Evolutionary conservation across 768 basidiomycete genomes (phyloP).

Genomic region (Russula griseocarnosa): DNA sequence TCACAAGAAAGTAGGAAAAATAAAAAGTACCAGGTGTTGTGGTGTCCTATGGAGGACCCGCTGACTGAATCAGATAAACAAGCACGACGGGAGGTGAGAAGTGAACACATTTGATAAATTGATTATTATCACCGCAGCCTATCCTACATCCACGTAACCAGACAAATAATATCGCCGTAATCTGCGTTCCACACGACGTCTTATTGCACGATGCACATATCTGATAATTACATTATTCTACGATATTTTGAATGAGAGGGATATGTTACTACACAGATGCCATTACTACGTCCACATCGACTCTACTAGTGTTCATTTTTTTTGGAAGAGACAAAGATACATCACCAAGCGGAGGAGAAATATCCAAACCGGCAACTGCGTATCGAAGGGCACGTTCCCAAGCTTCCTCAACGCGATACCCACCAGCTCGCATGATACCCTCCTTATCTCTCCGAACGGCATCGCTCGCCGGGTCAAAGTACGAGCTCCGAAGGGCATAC

Average conservation of each 20-base stretch:
- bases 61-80: constrained; percentile 51
- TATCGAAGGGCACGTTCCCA: constrained; percentile 78
- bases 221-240: constrained; percentile 2
- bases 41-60: constrained; percentile 68
- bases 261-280: constrained; percentile 21
- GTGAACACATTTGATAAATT: constrained; percentile 38
- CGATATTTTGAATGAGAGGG: background rate
- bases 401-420: constrained; percentile 75
- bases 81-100: constrained; percentile 50
- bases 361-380: constrained; percentile 69
- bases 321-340: constrained; percentile 41
- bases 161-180: background rate
- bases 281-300: constrained; percentile 47
- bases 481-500: constrained; percentile 52
- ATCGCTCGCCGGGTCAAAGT: constrained; percentile 71
- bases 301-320: constrained; percentile 5
- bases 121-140: background rate
- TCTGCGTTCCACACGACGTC: background rate
- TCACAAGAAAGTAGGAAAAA: constrained; percentile 41
- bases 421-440: constrained; percentile 78
- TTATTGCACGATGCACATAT: background rate
- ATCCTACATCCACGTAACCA: constrained; percentile 7
- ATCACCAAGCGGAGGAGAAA: background rate
- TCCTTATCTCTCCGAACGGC: constrained; percentile 72
- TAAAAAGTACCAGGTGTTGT: constrained; percentile 75